Conservation (phyloP, 2,329 filamentous ascomycete species). For the Aspergillus brasiliensis region DNA sequence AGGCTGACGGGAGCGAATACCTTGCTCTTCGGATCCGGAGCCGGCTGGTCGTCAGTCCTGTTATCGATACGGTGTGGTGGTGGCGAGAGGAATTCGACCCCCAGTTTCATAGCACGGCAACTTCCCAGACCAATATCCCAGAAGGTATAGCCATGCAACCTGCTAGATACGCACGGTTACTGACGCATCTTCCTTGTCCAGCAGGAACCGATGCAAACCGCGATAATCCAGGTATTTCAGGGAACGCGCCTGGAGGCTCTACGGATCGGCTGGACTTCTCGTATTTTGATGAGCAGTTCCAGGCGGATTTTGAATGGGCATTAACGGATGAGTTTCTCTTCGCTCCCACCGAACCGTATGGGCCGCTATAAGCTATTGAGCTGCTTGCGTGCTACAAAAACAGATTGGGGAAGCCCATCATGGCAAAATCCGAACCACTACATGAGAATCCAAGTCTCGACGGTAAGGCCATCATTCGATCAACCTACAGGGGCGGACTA, state of each 20-base stretch:
- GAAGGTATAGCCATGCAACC: slow-evolving; percentile 18
- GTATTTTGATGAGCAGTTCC: slow-evolving; percentile 40
- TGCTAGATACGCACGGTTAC: not conserved
- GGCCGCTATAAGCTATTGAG: slow-evolving; percentile 22
- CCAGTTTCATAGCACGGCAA: slow-evolving; percentile 19
- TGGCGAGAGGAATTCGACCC: slow-evolving; percentile 47
- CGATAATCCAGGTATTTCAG: slow-evolving; percentile 7
- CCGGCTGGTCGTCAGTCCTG: slow-evolving; percentile 39
- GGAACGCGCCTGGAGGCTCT: slow-evolving; percentile 1
- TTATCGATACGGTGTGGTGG: slow-evolving; percentile 47
- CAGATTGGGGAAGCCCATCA: too few relatives aligned
- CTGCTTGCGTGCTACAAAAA: not conserved
- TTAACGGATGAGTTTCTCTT: slow-evolving; percentile 34
- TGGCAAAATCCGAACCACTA: not conserved
- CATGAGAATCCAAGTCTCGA: not conserved
- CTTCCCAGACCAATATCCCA: slow-evolving; percentile 15
- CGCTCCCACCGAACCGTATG: slow-evolving; percentile 26
- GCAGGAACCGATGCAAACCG: slow-evolving; percentile 18
- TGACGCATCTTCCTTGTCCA: not conserved
- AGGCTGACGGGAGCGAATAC: slow-evolving; percentile 39
- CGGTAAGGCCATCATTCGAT: not conserved
- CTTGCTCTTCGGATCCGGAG: slow-evolving; percentile 42
- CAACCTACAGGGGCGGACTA: not conserved
- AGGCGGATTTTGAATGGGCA: slow-evolving; percentile 44
- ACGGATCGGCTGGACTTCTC: slow-evolving; percentile 23